Percentiles rank a stretch among this genome's conserved stretches.
Evolutionary conservation across 371 early-diverging fungal genomes (phyloP).

Genomic region (Mucor sp.): DNA sequence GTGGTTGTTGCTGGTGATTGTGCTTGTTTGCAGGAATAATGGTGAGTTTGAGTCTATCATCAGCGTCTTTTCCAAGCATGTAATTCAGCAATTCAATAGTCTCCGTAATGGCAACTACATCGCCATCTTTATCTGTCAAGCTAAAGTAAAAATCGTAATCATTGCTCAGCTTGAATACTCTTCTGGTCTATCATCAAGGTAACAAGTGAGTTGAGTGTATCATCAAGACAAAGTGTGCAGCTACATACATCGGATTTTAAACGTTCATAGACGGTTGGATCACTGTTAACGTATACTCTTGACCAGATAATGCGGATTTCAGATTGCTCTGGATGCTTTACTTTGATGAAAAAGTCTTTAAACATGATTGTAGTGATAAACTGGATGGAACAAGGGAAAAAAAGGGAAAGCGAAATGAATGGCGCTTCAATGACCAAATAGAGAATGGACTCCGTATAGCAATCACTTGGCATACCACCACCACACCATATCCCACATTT

Average conservation of each 20-base stretch:
- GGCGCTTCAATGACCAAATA: not conserved
- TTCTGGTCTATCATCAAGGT: not conserved
- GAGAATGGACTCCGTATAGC: not conserved
- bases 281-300: not conserved
- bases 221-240: not conserved
- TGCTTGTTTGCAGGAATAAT: constrained; percentile 1
- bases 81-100: constrained; percentile 3
- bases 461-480: constrained; percentile 5
- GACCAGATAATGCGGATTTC: constrained; percentile 1
- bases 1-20: not conserved
- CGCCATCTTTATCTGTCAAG: constrained; percentile 6
- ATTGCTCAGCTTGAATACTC: not conserved
- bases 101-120: not conserved
- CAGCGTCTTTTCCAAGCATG: not conserved
- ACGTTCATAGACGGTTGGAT: not conserved
- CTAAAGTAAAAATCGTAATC: constrained; percentile 5
- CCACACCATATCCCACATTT: not conserved
- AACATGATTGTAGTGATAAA: not conserved
- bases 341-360: constrained; percentile 3
- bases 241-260: constrained; percentile 3
- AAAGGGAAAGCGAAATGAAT: not conserved
- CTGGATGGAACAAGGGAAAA: not conserved
- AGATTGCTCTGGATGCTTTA: not conserved
- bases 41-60: not conserved
- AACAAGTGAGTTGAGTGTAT: not conserved